Conservation (phyloP, 805 yeast genomes). For the Spathaspora hagerdaliae region DNA sequence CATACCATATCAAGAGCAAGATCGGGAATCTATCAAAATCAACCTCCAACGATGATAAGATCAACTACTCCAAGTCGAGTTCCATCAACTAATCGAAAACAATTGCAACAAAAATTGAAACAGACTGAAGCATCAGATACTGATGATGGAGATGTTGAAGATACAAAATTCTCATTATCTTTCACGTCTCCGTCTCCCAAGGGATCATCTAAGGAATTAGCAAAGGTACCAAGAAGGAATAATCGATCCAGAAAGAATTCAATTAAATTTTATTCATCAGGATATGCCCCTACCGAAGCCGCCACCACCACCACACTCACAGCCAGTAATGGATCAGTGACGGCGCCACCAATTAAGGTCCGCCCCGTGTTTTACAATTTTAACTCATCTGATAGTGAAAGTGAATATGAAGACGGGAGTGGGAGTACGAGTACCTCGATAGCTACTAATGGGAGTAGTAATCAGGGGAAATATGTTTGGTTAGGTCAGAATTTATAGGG, state of each 20-base stretch:
- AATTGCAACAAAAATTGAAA: neutral
- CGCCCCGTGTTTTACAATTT: conserved; percentile 31
- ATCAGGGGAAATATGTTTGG: conserved; percentile 27
- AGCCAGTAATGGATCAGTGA: no score
- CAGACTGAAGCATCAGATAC: neutral
- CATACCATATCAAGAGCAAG: conserved; percentile 18
- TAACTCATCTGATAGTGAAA: conserved; percentile 9
- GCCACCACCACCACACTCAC: no score
- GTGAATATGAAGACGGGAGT: conserved; percentile 12
- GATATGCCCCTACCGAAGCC: neutral
- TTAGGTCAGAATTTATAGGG: conserved; percentile 31
- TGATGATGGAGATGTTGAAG: conserved; percentile 8
- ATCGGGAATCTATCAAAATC: conserved; percentile 9
- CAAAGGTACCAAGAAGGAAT: no score
- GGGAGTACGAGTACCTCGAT: neutral
- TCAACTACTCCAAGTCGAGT: neutral
- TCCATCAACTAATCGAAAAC: neutral
- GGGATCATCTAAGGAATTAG: no score
- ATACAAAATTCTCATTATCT: conserved; percentile 11
- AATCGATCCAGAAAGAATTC: conserved; percentile 21
- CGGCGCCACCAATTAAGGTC: neutral
- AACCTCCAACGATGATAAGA: neutral
- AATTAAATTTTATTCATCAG: conserved; percentile 28
- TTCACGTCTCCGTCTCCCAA: conserved; percentile 6
- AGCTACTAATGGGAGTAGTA: neutral